Evolutionary conservation across 192 early-diverging fungal genomes (phyloP), one percentile per base, ranked within the genome.

Genomic region (Backusella liffmaniae): DNA sequence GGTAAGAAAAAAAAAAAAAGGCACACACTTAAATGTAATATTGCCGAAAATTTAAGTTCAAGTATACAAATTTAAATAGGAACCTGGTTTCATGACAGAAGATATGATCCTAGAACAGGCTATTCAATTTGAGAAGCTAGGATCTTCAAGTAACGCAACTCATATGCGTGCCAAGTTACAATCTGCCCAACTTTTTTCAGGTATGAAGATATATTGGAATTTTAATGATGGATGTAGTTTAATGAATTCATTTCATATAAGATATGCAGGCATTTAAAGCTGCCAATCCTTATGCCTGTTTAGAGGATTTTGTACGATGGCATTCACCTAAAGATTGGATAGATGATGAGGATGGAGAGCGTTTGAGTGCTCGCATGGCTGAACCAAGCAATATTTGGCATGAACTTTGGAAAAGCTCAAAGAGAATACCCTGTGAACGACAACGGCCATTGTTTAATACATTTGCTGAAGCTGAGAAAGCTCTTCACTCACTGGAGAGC

Each of bases 191-290:
- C 83, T 94, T 35, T 86, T 83, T 36, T 93, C 92, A 39, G 91
- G 90, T 90, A 67, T 18, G 29, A 32, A 32, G 32, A 8, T 13
- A 67, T 36, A 9, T 34, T 67, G 34, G 26, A 34, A 34, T 34
- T 35, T 32, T n/a, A 32, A 1, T 35, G 12, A 5, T 67, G 12
- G 0, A 5, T 34, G 10, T 29, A 18, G 35, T 12, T 67, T 67
- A 16, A 32, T 35, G 26, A 18, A 67, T 67, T 67, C 16, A 23
- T 59, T 23, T 10, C 10, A 70, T 59, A 59, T 0, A 46, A 29
- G 95, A 97, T 76, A 96, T 98, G 95, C 86, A 93, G 76, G 91
- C 95, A 16, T 98, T 98, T 82, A 98, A 98, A 77, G 96, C 96
- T 4, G 96, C 96, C 9, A 98, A 98, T 77, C 94, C 96, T 0